Base-by-base conservation (phyloP, 352 stramenopile species). In the Phytophthora citrophthora region DNA sequence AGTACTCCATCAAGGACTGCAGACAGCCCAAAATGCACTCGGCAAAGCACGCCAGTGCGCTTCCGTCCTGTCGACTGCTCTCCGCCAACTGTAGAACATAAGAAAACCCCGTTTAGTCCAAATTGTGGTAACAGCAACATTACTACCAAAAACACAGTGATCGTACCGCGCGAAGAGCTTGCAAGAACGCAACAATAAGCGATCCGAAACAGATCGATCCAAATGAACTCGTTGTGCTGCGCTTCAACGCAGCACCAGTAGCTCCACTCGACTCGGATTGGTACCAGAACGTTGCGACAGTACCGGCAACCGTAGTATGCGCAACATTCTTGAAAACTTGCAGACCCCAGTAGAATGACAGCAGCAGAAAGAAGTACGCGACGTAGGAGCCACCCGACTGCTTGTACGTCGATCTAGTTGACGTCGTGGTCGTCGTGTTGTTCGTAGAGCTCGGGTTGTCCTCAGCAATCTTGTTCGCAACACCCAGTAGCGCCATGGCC, bases 201-300 rank as follows among this genome's bases (percentile, higher is more conserved):
- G 89, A 97, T 13, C 96, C 96, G 23, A 98, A 89, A 71, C 93
- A 98, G 56, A 99, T 98, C n/a, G 89, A 97, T 54, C 96, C 96
- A 52, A 98, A 97, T 52, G 94, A 96, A 7, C 89, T 97, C 8
- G 94, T 98, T 23, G 81, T 91, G 34, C 81, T 83, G 32, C 94
- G 87, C 58, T 85, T 78, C 23, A 98, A 73, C 1, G 86, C 91
- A 44, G 91, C 83, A 45, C 77, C 82, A 2, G 97, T 95, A 6
- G 91, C 89, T n/a, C 81, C 86, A 4, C 66, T 68, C 27, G 94
- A 96, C 51, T 98, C 88, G 12, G 89, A 45, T 40, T 84, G 83
- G 81, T 97, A 98, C 96, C 96, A 99, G 81, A 97, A 99, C 5
- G 91, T 98, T n/a, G 88, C 94, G 13, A 98, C 91, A 0, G 91